Base-by-base conservation (phyloP, 768 basidiomycete species). In the Tulasnella sp. region DNA sequence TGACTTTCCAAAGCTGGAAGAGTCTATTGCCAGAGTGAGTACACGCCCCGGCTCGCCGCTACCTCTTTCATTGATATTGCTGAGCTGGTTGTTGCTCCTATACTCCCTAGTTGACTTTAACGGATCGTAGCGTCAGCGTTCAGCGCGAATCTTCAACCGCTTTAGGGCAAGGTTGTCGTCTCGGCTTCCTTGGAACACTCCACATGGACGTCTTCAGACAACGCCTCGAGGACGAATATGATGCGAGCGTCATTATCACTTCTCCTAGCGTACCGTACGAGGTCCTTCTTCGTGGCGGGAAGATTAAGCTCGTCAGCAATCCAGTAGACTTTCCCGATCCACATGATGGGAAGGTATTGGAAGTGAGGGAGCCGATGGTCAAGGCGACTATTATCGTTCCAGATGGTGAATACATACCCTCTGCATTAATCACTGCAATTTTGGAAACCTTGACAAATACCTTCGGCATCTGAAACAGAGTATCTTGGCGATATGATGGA, bases 121-220 rank as follows among this genome's bases (percentile, higher is more conserved):
- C 84, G 19, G 90, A 93, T 68, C 80, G 91, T 56, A 87, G 86
- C 68, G 92, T 99, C 9, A 85, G 89, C 17, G 77, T 93, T 8
- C 88, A 92, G 66, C 79, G 90, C 49, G 96, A 98, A 70, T 87
- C 89, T 0, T 98, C 94, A 0, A 81, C 87, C 4, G 96, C 96
- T 9, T 77, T 99, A 9, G 93, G 94, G 1, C 93, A 96, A 73
- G 96, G 96, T 7, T 91, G 85, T 68, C 80, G 96, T 45, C 79
- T 99, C 4, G 96, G 96, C 0, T 99, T 98, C 70, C 77, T 97
- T 9, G 96, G 96, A 1, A 90, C 92, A 4, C 72, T 99, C 60
- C 96, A 99, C 68, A 92, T 98, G 89, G 89, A 94, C 65, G 87
- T 93, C 41, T 91, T 92, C 71, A 84, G 92, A 21, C 96, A 99